Base-by-base conservation (phyloP, 257 asterid genomes). In the Catharanthus roseus region DNA sequence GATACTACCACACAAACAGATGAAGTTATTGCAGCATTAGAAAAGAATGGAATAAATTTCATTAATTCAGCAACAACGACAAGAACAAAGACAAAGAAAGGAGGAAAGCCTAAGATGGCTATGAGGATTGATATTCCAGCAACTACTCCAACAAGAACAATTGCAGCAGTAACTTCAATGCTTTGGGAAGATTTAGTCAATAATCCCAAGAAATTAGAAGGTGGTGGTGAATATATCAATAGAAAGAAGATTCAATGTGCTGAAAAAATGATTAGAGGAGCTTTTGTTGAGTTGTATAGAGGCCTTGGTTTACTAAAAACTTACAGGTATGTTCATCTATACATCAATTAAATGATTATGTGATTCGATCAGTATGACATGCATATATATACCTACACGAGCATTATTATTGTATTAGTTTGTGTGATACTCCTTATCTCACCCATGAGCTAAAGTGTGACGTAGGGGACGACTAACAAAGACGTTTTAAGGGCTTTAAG, bases 241-340 rank as follows among this genome's bases (percentile, higher is more conserved):
- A 71, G 88, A 16, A 87, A 83, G 83, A 89, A 95, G 78, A 86
- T 91, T 9, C 97, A 95, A 68, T 84, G 87, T 74, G 97, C 97
- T 41, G 95, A 91, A 54, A 95, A 95, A 81, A 91, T 89, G 99
- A 89, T 95, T 54, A 75, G 99, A 79, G 88, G 93, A 68, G 97
- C 93, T 39, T 91, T 88, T 88, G 95, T 95, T 55, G 99, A 95
- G 72, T 93, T 95, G 50, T 89, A 91, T 49, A 82, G 89, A 57
- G 99, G 97, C 73, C 96, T 95, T 61, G 92, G 96, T 56, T 80
- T 95, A 72, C 91, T 95, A 0, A 89, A 75, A 71, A 95, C 86
- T 28, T 95, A 85, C 92, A 95, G 97, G 99, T 88, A 65, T 19
- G 28, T 38, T 38, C 42, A 38, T 3, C 8, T n/a, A n/a, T n/a